Evolutionary conservation across 257 asterid genomes (phyloP).

Genomic region (Craterostigma plantagineum): DNA sequence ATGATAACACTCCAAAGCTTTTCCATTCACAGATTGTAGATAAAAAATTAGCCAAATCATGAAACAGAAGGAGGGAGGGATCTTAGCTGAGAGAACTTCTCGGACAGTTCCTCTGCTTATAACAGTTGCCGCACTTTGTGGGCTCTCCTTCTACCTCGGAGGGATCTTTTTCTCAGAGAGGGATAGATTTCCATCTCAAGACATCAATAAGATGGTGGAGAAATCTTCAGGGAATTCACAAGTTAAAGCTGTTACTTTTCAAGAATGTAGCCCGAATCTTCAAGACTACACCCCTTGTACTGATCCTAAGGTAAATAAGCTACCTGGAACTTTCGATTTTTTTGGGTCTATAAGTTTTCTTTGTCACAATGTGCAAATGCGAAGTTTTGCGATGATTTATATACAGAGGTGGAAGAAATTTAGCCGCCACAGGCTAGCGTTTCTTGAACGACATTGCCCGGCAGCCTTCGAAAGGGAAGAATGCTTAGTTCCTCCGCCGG

Average conservation of each 20-base stretch:
- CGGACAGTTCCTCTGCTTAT: slow-evolving; percentile 25
- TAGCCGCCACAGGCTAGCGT: slow-evolving; percentile 36
- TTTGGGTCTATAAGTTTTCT: too few species aligned
- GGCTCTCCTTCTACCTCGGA: slow-evolving; percentile 52
- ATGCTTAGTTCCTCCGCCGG: slow-evolving; percentile 80
- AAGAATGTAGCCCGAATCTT: slow-evolving; percentile 30
- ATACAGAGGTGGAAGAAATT: slow-evolving; percentile 70
- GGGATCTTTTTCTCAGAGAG: slow-evolving; percentile 40
- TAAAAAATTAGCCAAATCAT: slow-evolving; percentile 17
- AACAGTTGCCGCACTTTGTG: slow-evolving; percentile 33
- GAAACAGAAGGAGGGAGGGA: slow-evolving; percentile 34
- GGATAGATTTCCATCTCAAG: slow-evolving; percentile 14
- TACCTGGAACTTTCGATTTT: too few species aligned
- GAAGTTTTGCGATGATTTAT: too few species aligned
- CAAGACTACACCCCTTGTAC: slow-evolving; percentile 73
- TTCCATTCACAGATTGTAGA: slow-evolving; percentile 14
- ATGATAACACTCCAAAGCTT: too few species aligned
- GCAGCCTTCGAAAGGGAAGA: slow-evolving; percentile 54
- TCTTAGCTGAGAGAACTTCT: slow-evolving; percentile 19
- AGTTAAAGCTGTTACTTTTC: slow-evolving; percentile 17
- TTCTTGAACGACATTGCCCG: slow-evolving; percentile 87
- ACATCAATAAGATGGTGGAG: slow-evolving; percentile 16
- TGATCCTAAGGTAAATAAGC: slow-evolving; percentile 43
- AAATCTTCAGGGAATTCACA: slow-evolving; percentile 9
- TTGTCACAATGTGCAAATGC: too few species aligned